Evolutionary conservation across 495 filamentous ascomycete genomes (phyloP).

Genomic region (Xanthoparmelia taractica): DNA sequence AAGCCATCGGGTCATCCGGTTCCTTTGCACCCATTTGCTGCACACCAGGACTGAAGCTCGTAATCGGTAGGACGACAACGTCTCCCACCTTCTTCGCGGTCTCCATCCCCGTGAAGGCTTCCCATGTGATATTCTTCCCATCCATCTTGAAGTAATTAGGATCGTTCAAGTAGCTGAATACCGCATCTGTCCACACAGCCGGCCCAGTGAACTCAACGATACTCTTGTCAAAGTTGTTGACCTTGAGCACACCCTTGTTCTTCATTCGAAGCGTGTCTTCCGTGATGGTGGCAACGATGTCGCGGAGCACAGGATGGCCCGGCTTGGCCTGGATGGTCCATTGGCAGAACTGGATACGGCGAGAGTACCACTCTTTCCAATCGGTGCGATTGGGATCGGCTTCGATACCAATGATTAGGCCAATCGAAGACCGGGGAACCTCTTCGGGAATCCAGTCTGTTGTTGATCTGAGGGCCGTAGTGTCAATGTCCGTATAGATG

Average conservation of each 20-base stretch:
- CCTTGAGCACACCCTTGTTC: conserved; percentile 54
- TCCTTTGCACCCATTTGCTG: conserved; percentile 90
- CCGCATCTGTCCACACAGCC: conserved; percentile 85
- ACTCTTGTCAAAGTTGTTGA: conserved; percentile 59
- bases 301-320: conserved; percentile 83
- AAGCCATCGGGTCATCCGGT: conserved; percentile 89
- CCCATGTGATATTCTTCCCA: conserved; percentile 64
- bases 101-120: conserved; percentile 83
- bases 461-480: conserved; percentile 70
- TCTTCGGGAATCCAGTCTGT: conserved; percentile 77
- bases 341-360: conserved; percentile 95
- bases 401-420: conserved; percentile 88
- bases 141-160: conserved; percentile 80
- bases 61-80: conserved; percentile 89
- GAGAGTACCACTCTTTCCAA: conserved; percentile 93
- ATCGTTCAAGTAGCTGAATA: conserved; percentile 93
- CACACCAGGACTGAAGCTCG: conserved; percentile 93
- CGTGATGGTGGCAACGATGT: conserved; percentile 81
- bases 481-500: conserved; percentile 97
- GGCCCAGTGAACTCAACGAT: conserved; percentile 97
- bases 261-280: conserved; percentile 72
- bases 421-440: conserved; percentile 67
- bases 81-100: conserved; percentile 80
- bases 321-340: conserved; percentile 98
- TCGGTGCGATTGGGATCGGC: conserved; percentile 89